Percentiles rank a stretch among this genome's conserved stretches.
Conservation (phyloP, 2,329 filamentous ascomycete genomes). For the Cladosporium cucumerinum region DNA sequence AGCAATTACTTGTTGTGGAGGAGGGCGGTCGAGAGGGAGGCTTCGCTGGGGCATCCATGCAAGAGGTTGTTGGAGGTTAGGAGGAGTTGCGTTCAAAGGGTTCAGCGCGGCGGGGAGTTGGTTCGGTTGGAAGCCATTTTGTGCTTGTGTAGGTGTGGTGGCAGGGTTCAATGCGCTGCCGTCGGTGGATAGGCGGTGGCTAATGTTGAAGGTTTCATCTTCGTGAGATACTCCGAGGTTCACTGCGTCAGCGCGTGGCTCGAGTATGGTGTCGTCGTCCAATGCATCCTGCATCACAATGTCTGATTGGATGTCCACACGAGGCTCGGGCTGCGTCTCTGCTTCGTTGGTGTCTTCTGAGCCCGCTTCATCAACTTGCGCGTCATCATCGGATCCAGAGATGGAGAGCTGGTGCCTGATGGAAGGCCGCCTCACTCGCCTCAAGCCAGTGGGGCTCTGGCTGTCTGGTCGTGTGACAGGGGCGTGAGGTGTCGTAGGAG, state of each 20-base stretch:
- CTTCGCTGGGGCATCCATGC: constrained; percentile 25
- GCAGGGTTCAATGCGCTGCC: constrained; percentile 75
- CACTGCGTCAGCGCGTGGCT: constrained; percentile 58
- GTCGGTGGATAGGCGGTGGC: constrained; percentile 77
- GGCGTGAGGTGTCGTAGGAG: constrained; percentile 78
- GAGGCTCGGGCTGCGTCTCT: constrained; percentile 56
- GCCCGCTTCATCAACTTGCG: constrained; percentile 75
- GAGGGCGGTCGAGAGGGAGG: constrained; percentile 26
- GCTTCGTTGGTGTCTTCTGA: constrained; percentile 77
- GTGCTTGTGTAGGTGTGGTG: constrained; percentile 58
- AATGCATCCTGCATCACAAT: constrained; percentile 88
- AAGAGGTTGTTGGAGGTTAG: constrained; percentile 62
- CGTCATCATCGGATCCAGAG: constrained; percentile 83
- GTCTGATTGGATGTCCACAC: constrained; percentile 73
- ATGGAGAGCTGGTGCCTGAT: constrained; percentile 85
- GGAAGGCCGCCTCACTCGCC: constrained; percentile 66
- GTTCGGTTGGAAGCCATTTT: constrained; percentile 28
- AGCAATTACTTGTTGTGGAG: constrained; percentile 66
- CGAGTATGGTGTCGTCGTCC: constrained; percentile 74
- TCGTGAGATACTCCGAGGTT: constrained; percentile 61
- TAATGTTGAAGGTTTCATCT: constrained; percentile 89
- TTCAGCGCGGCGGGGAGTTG: constrained; percentile 54
- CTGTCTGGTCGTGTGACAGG: constrained; percentile 53
- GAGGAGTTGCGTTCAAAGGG: constrained; percentile 68
- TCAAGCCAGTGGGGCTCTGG: constrained; percentile 27